Base-by-base conservation (phyloP, 805 yeast species). In the Pichia nanzhaoensis region DNA sequence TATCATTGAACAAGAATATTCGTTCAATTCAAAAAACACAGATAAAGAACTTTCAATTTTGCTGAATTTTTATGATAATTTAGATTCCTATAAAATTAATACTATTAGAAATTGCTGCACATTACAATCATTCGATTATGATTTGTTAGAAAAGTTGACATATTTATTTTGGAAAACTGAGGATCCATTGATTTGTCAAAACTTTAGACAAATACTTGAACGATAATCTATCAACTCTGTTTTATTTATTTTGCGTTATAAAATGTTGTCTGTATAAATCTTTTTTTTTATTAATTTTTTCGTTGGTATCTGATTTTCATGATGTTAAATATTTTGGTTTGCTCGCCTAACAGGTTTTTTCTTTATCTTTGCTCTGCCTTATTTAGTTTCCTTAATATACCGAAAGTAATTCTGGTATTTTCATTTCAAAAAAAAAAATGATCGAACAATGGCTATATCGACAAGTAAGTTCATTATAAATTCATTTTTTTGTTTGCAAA, bases 371-470 rank as follows among this genome's bases (percentile, higher is more conserved):
- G 30, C 10, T 21, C 17, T 36, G 16, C 28, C 3, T 10, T 36
- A 36, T 21, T 13, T n/a, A n/a, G n/a, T n/a, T n/a, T n/a, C n/a
- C n/a, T n/a, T n/a, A n/a, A n/a, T n/a, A n/a, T n/a, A n/a, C n/a
- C n/a, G n/a, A n/a, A n/a, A n/a, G n/a, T n/a, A n/a, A n/a, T n/a
- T n/a, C n/a, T n/a, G n/a, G n/a, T n/a, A n/a, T 10, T 14, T 30
- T 30, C 18, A 36, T 16, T 19, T 36, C 13, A 14, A 19, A 19
- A 36, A 24, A 12, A n/a, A 44, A 5, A 4, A 42, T 59, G 59
- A 21, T 78, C 13, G 81, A 77, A 54, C 78, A 78, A 53, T 68
- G 71, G 64, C 57, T 73, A 1, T 73, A 68, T 45, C 55, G 56
- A 44, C 36, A 18, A 19, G 46, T 43, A 43, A 5, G 46, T 37